Percentiles rank a stretch among this genome's conserved stretches.
These are phyloP conservation scores for Stygiomarasmius scandens DNA, from an alignment of 1,284 basidiomycete genomes.

Conservation along the genomic window DNA sequence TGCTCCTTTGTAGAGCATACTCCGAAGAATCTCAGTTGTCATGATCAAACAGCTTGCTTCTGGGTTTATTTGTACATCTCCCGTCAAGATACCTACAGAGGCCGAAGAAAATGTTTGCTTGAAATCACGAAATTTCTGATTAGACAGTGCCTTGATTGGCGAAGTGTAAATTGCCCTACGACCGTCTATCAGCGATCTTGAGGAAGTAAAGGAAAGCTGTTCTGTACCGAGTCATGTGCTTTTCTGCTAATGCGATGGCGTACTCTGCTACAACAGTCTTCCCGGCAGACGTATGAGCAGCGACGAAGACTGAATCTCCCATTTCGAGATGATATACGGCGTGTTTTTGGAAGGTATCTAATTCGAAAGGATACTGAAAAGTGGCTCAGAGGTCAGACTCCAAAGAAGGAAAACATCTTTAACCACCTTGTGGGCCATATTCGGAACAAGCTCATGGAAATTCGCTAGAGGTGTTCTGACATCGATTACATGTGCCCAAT, in stretches of 20 bases:
- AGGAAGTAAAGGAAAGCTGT: slow-evolving; percentile 1
- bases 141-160: slow-evolving; percentile 98
- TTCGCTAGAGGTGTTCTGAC: slow-evolving; percentile 89
- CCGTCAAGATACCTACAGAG: slow-evolving; percentile 95
- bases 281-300: slow-evolving; percentile 98
- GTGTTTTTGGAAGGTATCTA: slow-evolving; percentile 84
- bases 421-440: slow-evolving; percentile 83
- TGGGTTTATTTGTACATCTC: slow-evolving; percentile 99
- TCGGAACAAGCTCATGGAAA: slow-evolving; percentile 86
- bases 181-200: slow-evolving; percentile 14
- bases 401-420: slow-evolving; percentile 1
- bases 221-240: slow-evolving; percentile 94
- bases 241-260: slow-evolving; percentile 93
- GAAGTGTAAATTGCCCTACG: slow-evolving; percentile 96
- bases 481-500: slow-evolving; percentile 98
- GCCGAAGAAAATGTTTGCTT: slow-evolving; percentile 93
- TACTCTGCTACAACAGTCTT: slow-evolving; percentile 99
- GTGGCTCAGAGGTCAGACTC: background rate
- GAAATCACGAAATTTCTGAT: slow-evolving; percentile 99
- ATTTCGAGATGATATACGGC: slow-evolving; percentile 97
- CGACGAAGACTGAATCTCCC: slow-evolving; percentile 98
- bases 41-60: slow-evolving; percentile 97
- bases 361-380: slow-evolving; percentile 44
- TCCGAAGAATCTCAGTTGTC: slow-evolving; percentile 98
- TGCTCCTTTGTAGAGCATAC: slow-evolving; percentile 98